These are phyloP conservation scores for Gossypium herbaceum DNA, from an alignment of 345 rosid species.

Conservation along the genomic window DNA sequence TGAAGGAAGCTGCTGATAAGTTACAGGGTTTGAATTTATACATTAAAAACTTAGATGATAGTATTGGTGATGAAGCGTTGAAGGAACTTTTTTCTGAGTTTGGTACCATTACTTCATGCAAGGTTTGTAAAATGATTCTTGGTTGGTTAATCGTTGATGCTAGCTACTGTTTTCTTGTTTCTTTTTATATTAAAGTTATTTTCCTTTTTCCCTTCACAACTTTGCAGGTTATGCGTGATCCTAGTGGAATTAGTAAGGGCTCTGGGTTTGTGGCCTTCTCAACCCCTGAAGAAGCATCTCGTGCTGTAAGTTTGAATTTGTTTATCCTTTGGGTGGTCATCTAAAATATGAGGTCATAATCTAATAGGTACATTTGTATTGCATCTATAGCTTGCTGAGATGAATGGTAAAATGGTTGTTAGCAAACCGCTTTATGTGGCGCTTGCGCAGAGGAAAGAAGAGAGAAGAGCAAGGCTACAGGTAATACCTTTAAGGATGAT, in stretches of 20 bases:
- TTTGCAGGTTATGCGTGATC: constrained; percentile 82
- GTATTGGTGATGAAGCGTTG: constrained; percentile 74
- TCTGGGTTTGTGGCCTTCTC: constrained; percentile 96
- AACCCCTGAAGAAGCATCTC: constrained; percentile 81
- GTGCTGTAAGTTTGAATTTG: constrained; percentile 59
- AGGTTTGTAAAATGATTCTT: constrained; percentile 42
- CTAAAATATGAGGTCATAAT: neutral
- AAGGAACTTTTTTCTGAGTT: constrained; percentile 70
- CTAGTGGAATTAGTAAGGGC: constrained; percentile 79
- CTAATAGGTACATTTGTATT: neutral
- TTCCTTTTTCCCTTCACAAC: neutral
- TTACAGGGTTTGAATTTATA: constrained; percentile 83
- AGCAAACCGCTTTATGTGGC: constrained; percentile 78
- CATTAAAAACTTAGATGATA: constrained; percentile 82
- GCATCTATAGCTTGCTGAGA: constrained; percentile 47
- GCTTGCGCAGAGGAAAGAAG: constrained; percentile 70
- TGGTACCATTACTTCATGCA: constrained; percentile 84
- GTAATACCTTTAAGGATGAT: constrained; percentile 21
- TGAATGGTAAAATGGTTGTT: constrained; percentile 59
- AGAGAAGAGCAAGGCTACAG: constrained; percentile 76
- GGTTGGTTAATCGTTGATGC: neutral
- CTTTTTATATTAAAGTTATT: neutral
- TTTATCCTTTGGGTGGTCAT: neutral
- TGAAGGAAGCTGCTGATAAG: constrained; percentile 80
- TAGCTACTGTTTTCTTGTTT: neutral